Evolutionary conservation across 345 rosid species (phyloP), one percentile per base, ranked within the genome.

Genomic region (Salix udensis): DNA sequence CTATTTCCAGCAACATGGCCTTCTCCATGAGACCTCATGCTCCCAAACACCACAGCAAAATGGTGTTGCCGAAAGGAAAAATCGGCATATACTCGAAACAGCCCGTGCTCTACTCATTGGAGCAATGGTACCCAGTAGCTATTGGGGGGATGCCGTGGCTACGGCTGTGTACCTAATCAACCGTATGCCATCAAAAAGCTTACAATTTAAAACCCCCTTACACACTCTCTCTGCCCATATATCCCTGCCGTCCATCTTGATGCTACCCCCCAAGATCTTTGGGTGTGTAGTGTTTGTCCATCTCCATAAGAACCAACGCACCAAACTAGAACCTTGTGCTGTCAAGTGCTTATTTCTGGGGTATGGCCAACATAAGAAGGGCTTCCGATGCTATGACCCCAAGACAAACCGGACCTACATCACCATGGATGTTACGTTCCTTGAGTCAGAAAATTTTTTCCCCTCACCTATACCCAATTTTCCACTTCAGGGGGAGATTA

Each of bases 191-290:
- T 65, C n/a, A 0, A 65, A 14, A 65, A 10, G 1, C 4, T 1
- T 30, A 19, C 1, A 36, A 0, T 6, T 65, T 15, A 28, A 65
- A 65, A 65, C 68, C 19, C 40, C 39, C 0, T 4, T 65, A 65
- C 21, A 65, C 0, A 19, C 14, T 0, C 9, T 65, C 0, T 0
- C 9, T 28, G 2, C 31, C 0, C 21, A 65, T 15, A 19, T 5
- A 13, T 4, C 68, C 6, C 5, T 65, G 4, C 23, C 40, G 0
- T 30, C 19, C 1, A 48, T 48, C 0, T 14, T 48, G 1, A 48
- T 48, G 53, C 0, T 48, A 1, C 53, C 53, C 4, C 53, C 6
- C 0, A 48, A 15, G 0, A 48, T 15, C 6, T 48, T 48, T 2
- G 19, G 53, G 21, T 48, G 19, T 15, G 53, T 48, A 1, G 53